phyloP scores from a whole-genome alignment of 1,139 yeast genomes.

The Pichia norvegensis region DNA sequence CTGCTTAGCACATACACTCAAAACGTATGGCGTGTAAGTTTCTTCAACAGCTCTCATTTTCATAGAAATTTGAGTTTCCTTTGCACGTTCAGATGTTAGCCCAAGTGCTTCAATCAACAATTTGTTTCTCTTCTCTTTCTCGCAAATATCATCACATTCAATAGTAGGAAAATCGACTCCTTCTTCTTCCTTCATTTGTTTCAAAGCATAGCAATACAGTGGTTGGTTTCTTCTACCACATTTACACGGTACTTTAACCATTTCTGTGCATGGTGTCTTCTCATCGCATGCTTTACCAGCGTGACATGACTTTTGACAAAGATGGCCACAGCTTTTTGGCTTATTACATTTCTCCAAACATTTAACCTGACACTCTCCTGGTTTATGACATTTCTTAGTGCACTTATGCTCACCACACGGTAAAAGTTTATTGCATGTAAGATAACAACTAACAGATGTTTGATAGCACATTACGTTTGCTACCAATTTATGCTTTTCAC shows the following conservation, averaged over 20 bases:
- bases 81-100: slow-evolving; percentile 9
- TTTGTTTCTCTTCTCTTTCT: slow-evolving; percentile 48
- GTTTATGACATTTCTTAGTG: slow-evolving; percentile 45
- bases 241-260: slow-evolving; percentile 45
- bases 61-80: slow-evolving; percentile 10
- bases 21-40: slow-evolving; percentile 38
- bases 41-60: slow-evolving; percentile 20
- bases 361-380: slow-evolving; percentile 26
- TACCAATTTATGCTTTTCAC: slow-evolving; percentile 51
- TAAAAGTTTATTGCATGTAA: slow-evolving; percentile 48
- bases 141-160: slow-evolving; percentile 66
- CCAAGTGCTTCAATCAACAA: slow-evolving; percentile 56
- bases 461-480: slow-evolving; percentile 70
- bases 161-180: slow-evolving; percentile 3
- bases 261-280: slow-evolving; percentile 41
- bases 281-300: slow-evolving; percentile 43
- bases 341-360: slow-evolving; percentile 57
- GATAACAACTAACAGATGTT: slow-evolving; percentile 64
- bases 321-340: slow-evolving; percentile 53
- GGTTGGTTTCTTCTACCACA: slow-evolving; percentile 51
- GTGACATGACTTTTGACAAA: slow-evolving; percentile 61
- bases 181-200: slow-evolving; percentile 27
- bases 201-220: slow-evolving; percentile 35
- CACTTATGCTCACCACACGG: slow-evolving; percentile 65
- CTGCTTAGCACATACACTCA: slow-evolving; percentile 44